Evolutionary conservation across 202 grass and related monocot species (phyloP).

Genomic region (Brachypodium distachyon): DNA sequence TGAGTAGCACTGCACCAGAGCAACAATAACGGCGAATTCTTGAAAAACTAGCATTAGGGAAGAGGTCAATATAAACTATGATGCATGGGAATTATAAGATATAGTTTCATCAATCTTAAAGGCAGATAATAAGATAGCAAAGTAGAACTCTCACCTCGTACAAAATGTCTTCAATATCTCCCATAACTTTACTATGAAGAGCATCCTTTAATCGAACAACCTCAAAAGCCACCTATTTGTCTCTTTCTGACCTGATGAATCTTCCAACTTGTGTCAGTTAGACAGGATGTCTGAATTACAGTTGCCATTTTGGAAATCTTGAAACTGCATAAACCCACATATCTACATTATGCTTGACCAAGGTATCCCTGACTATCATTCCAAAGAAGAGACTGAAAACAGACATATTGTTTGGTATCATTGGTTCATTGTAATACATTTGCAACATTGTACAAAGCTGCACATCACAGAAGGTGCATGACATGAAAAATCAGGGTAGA

Average conservation of each 20-base stretch:
- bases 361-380: neutral
- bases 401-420: neutral
- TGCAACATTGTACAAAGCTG: neutral
- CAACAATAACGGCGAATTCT: neutral
- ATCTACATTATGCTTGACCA: neutral
- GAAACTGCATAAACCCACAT: neutral
- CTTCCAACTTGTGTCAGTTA: neutral
- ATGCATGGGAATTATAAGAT: constrained; percentile 4
- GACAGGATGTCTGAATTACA: neutral
- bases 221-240: neutral
- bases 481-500: neutral
- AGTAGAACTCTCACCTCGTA: constrained; percentile 21
- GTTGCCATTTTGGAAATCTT: neutral
- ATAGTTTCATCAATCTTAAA: constrained; percentile 10
- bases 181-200: neutral
- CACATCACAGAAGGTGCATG: neutral
- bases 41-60: neutral
- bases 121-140: neutral
- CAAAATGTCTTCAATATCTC: neutral
- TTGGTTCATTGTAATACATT: neutral
- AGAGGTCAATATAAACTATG: neutral
- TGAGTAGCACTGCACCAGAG: neutral
- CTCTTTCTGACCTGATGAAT: neutral
- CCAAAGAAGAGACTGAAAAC: neutral
- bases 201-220: constrained; percentile 3